Base-by-base conservation (phyloP, 1,284 basidiomycete species). In the Marasmius sp. region DNA sequence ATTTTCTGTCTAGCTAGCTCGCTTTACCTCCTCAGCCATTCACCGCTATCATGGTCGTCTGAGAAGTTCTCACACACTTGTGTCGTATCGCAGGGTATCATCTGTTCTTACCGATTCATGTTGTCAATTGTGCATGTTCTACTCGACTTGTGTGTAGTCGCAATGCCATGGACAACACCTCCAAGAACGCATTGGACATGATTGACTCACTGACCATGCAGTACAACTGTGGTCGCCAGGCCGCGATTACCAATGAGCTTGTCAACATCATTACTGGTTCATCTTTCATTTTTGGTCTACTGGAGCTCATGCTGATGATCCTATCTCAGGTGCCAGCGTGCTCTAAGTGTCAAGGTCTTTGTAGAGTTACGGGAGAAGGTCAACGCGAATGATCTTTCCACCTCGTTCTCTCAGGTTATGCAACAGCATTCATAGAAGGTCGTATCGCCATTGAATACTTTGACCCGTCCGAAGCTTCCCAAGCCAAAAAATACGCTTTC, bases 121-220 rank as follows among this genome's bases (percentile, higher is more conserved):
- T 50, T 51, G 71, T 57, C 71, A 67, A 57, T 37, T 39, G 12
- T 52, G 45, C 52, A 54, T 9, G 64, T 62, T 56, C 39, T 62
- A 52, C 22, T 57, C 16, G 60, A 7, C 45, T n/a, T n/a, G n/a
- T n/a, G 50, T 50, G 79, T 57, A 48, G 95, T 79, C 92, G 97
- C 70, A 98, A 97, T 71, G 97, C 97, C 74, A 99, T 99, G 97
- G 97, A 99, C 88, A 99, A 97, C 74, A 97, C 97, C 58, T 97
- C 96, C 68, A 99, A 96, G 90, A 99, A 99, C 79, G 97, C 97
- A 62, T 84, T 81, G 58, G 94, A 95, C 77, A 96, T 97, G 94
- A 96, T 96, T 71, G 79, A 78, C 67, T 79, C 83, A 58, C 84
- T 97, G 62, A 91, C 92, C 75, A 93, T 97, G 88, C 85, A 96